Conservation (phyloP, 805 yeast genomes). For the Candida ipomoeae region DNA sequence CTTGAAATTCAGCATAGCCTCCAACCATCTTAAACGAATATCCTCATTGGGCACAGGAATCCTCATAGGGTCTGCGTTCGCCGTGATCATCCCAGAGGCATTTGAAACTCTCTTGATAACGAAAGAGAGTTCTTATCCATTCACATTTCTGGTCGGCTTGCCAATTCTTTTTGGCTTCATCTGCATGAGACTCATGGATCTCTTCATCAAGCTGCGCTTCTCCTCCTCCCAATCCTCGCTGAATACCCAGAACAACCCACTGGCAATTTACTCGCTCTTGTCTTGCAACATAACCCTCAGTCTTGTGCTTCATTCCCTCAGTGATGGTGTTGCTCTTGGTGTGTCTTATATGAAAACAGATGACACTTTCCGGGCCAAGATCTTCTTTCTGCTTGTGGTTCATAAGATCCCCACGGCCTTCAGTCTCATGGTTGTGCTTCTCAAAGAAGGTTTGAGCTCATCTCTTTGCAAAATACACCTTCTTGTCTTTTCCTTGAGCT, state of each 20-base stretch:
- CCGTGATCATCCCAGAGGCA: slow-evolving; percentile 66
- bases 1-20: slow-evolving; percentile 9
- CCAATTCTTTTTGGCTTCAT: slow-evolving; percentile 52
- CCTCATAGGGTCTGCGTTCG: slow-evolving; percentile 55
- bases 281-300: slow-evolving; percentile 43
- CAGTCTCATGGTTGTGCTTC: slow-evolving; percentile 55
- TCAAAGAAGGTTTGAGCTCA: slow-evolving; percentile 33
- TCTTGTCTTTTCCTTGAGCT: slow-evolving; percentile 52
- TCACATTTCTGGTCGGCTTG: slow-evolving; percentile 39
- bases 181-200: slow-evolving; percentile 36
- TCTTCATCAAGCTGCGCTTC: slow-evolving; percentile 1
- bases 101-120: slow-evolving; percentile 34
- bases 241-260: neutral
- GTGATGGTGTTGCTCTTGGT: slow-evolving; percentile 74
- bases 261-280: slow-evolving; percentile 42
- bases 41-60: slow-evolving; percentile 58
- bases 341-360: slow-evolving; percentile 46
- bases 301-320: slow-evolving; percentile 58
- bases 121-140: slow-evolving; percentile 4
- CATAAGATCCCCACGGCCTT: slow-evolving; percentile 77
- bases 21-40: slow-evolving; percentile 26
- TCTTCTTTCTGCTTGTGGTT: slow-evolving; percentile 57
- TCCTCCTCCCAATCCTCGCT: neutral
- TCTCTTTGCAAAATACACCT: slow-evolving; percentile 43
- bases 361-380: slow-evolving; percentile 37